phyloP scores from a whole-genome alignment of 495 filamentous ascomycete genomes.

The Talaromyces borbonicus region DNA sequence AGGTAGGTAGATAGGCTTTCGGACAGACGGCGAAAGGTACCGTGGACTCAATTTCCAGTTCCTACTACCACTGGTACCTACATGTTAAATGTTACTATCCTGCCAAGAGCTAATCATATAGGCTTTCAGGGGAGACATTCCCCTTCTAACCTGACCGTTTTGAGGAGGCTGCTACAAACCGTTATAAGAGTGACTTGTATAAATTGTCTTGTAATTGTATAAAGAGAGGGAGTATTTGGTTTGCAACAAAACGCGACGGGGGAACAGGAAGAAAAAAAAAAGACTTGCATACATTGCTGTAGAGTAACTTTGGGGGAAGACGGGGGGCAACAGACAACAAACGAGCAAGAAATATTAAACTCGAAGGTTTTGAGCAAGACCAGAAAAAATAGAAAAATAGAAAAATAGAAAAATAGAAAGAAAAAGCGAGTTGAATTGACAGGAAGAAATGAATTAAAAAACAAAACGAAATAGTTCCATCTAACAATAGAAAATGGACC shows the following conservation, averaged over 20 bases:
- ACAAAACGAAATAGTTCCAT: conserved; percentile 1
- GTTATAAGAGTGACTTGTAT: not conserved
- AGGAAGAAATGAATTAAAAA: not conserved
- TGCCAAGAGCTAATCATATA: no score
- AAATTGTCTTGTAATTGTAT: conserved; percentile 2
- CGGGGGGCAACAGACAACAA: not conserved
- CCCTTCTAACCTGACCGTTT: no score
- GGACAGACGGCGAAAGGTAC: no score
- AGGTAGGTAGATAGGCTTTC: no score
- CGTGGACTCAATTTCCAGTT: no score
- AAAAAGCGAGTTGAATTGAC: not conserved
- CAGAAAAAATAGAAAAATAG: not conserved
- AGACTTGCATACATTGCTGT: conserved; percentile 4
- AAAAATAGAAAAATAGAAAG: not conserved
- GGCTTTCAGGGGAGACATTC: no score
- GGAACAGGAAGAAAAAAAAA: not conserved
- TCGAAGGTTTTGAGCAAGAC: not conserved
- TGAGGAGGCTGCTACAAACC: no score
- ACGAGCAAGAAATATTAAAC: not conserved
- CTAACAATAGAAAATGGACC: no score
- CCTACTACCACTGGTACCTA: no score
- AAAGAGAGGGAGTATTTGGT: conserved; percentile 2
- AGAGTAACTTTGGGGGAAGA: no score
- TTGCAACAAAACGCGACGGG: no score
- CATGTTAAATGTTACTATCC: no score